Evolutionary conservation across 176 grass and related monocot species (phyloP), one percentile per base, ranked within the genome.

Genomic region (Cenchrus purpureus): DNA sequence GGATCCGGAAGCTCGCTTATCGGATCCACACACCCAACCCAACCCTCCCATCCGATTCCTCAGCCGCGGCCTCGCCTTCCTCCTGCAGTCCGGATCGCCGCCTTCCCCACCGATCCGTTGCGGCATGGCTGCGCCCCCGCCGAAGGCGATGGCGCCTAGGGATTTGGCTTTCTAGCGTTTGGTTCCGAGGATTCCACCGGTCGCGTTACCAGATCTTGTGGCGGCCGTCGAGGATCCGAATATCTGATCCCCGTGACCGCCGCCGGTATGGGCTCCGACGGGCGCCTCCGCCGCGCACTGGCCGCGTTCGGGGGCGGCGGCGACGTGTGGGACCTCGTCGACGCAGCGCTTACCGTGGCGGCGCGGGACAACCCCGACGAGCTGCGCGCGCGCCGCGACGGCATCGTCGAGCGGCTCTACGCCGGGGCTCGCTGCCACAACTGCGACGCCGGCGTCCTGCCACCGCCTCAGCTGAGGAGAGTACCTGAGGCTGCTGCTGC

Each of bases 291-390:
- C 52, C 61, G 85, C 37, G 55, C 90, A 73, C 84, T 98, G 75
- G 50, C 78, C 48, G 84, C 77, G 61, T 70, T 81, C 25, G 88
- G 83, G 10, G 58, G 85, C 29, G 87, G 69, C 29, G 53, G 79
- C 16, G 95, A 93, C 79, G 78, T 98, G 32, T 98, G 92, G 95
- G 72, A 69, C 15, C 82, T 98, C 73, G 88, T 98, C 65, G 89
- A 98, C 56, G 77, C 92, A 29, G 95, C 87, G 29, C 84, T 97
- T 48, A 58, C 81, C 56, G 59, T 83, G 8, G 95, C 87, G 10
- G 84, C 79, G 42, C 78, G 80, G 48, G 91, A 95, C 71, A 78
- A 82, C 31, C 87, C 83, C 60, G 81, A 20, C 20, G 95, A 98
- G 82, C 90, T 98, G 13, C 92, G 84, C 43, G 76, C 79, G 25